Evolutionary conservation across 352 stramenopile species (phyloP), one percentile per base, ranked within the genome.

Genomic region (Phytophthora uliginosa): DNA sequence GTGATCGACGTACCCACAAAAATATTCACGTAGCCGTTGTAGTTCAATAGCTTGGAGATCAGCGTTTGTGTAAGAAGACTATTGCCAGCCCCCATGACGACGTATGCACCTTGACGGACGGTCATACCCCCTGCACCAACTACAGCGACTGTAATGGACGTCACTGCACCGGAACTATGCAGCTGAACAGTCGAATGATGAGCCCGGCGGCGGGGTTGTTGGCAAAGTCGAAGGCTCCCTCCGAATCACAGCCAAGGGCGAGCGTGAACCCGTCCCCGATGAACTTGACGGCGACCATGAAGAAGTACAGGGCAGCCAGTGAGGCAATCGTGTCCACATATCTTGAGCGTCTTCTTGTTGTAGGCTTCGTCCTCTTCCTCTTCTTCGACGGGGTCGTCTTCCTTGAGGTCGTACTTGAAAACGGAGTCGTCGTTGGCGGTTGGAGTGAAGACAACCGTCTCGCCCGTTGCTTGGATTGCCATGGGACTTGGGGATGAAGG

Each of bases 11-110:
- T 73, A 50, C 94, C 94, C 56, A 97, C 82, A 28, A 92, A 17
- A 54, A 98, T 98, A 33, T 92, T 89, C 28, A 97, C 45, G 60
- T 97, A 95, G 57, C 89, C 89, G 73, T 97, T 96, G 69, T 93
- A 92, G 64, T 95, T 86, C 22, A 97, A 92, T 20, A 94, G 76
- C 52, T 89, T 90, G 47, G 89, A 87, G 54, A 98, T 86, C 15
- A 97, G 76, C 50, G 76, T 77, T 54, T 93, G 92, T 8, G 93
- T 95, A 95, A 65, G 47, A 98, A 86, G 20, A 89, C 61, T 42
- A 78, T 80, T 7, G 78, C 77, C 10, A 89, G 74, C 91, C 18
- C 91, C 93, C 88, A 98, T 97, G 61, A 98, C 79, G 64, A 97
- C 89, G 65, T 90, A 96, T 45, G 97, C 95, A 22, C 77, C 91